A percentile compares a stretch with the other conserved stretches of the same genome.
Conservation (phyloP, 768 basidiomycete species). For the Mycena polygramma region DNA sequence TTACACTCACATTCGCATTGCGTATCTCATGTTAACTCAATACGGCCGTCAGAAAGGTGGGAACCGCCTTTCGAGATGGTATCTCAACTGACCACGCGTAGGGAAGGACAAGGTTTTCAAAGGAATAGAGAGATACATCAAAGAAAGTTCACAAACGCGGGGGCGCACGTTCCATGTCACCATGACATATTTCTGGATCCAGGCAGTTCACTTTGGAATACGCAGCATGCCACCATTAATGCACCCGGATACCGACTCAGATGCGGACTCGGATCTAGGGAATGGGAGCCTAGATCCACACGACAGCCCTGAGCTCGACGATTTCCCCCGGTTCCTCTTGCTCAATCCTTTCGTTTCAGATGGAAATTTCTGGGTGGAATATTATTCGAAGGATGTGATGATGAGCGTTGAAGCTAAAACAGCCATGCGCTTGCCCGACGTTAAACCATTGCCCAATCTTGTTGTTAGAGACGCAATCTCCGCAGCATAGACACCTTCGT, state of each 20-base stretch:
- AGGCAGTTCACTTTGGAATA: conserved; percentile 62
- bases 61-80: conserved; percentile 22
- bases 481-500: background rate
- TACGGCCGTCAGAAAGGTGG: conserved; percentile 59
- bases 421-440: conserved; percentile 60
- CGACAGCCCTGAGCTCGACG: conserved; percentile 33
- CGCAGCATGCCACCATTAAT: conserved; percentile 46
- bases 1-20: conserved; percentile 63
- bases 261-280: conserved; percentile 30
- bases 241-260: conserved; percentile 27
- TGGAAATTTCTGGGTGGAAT: conserved; percentile 53
- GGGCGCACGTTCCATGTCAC: conserved; percentile 60
- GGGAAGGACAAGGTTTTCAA: conserved; percentile 61
- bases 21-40: conserved; percentile 54
- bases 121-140: conserved; percentile 57
- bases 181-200: conserved; percentile 67
- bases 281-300: background rate
- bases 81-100: conserved; percentile 24
- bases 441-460: conserved; percentile 56
- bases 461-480: conserved; percentile 37
- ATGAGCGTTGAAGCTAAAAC: conserved; percentile 56
- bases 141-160: conserved; percentile 51
- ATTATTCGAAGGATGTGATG: conserved; percentile 57
- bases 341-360: conserved; percentile 58
- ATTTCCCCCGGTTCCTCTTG: conserved; percentile 55